Conservation (phyloP, 441 rosid genomes). For the Iberis amara region DNA sequence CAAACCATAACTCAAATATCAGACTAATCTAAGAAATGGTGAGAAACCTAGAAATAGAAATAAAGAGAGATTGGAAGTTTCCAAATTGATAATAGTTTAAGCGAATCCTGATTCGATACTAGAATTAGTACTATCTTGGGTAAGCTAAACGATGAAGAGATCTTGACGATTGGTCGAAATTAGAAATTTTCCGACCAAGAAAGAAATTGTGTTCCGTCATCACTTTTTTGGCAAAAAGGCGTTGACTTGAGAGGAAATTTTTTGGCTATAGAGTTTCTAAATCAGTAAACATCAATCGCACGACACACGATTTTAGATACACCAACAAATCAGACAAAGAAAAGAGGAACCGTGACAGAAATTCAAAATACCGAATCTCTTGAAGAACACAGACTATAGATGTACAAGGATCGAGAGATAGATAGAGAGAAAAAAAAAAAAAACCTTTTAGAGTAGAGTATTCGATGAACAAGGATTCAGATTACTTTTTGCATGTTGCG, state of each 20-base stretch:
- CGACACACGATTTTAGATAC: neutral
- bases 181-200: neutral
- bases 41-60: slow-evolving; percentile 5
- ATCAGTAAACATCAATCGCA: neutral
- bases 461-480: neutral
- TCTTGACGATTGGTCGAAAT: neutral
- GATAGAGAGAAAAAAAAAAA: neutral
- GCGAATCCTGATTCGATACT: slow-evolving; percentile 12
- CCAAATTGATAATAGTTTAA: neutral
- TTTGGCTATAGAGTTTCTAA: neutral
- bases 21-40: neutral
- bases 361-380: neutral
- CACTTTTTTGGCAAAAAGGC: neutral
- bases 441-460: neutral
- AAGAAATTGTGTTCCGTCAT: neutral
- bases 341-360: neutral
- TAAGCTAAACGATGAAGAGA: neutral
- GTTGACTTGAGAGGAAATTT: neutral
- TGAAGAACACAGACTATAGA: neutral
- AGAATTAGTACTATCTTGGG: neutral
- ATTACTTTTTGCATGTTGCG: neutral
- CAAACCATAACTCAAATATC: neutral
- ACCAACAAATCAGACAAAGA: neutral
- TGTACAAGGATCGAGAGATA: neutral
- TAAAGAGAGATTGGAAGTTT: slow-evolving; percentile 2